phyloP scores from a whole-genome alignment of 345 rosid genomes.

The Sapria himalayana region DNA sequence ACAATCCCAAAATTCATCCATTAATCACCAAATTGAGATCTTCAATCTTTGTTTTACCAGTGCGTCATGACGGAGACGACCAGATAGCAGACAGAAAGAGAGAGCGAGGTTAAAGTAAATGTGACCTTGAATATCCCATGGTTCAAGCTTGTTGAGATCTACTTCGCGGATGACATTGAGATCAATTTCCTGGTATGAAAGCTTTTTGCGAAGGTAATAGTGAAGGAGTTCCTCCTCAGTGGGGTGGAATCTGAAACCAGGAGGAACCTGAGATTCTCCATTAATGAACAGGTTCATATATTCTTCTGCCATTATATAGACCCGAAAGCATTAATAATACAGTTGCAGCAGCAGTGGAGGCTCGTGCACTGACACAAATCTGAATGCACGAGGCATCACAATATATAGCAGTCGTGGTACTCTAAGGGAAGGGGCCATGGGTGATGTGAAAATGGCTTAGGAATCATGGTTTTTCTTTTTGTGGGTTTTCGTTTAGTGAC shows the following conservation, averaged over 20 bases:
- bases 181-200: conserved; percentile 62
- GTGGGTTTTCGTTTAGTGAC: too few relatives aligned
- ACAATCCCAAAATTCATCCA: background rate
- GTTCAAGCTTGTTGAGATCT: conserved; percentile 97
- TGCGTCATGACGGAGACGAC: too few relatives aligned
- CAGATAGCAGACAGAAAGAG: background rate
- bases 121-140: conserved; percentile 96
- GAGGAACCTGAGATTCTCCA: conserved; percentile 91
- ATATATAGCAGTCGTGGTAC: too few relatives aligned
- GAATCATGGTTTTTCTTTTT: too few relatives aligned
- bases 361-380: too few relatives aligned
- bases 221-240: conserved; percentile 95
- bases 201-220: conserved; percentile 82
- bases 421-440: too few relatives aligned
- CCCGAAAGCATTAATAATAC: too few relatives aligned
- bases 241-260: conserved; percentile 96
- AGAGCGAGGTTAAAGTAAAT: background rate
- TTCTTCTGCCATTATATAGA: conserved; percentile 37
- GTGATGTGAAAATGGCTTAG: too few relatives aligned
- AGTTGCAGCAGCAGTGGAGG: too few relatives aligned
- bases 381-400: too few relatives aligned
- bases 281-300: conserved; percentile 69
- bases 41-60: conserved; percentile 5
- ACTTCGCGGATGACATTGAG: conserved; percentile 95
- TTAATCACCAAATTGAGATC: background rate